Percentiles rank a stretch among this genome's conserved stretches.
phyloP scores from a whole-genome alignment of 176 grass and related monocot species.

The Lolium rigidum region DNA sequence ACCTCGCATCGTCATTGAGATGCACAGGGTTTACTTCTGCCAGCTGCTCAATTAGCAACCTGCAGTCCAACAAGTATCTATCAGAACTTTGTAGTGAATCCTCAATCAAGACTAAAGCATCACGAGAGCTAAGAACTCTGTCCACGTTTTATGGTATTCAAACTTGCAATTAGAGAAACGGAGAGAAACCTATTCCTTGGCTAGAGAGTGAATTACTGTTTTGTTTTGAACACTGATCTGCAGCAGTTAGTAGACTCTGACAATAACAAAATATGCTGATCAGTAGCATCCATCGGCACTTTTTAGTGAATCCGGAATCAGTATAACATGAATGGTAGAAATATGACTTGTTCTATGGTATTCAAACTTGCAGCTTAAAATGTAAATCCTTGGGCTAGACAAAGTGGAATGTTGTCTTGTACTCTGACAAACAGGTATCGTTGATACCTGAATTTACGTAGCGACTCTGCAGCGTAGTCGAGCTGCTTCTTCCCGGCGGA shows the following conservation, averaged over 20 bases:
- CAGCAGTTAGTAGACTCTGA: no score
- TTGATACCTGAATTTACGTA: conserved; percentile 83
- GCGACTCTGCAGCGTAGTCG: conserved; percentile 80
- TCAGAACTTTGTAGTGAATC: conserved; percentile 37
- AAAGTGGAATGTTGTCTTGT: background rate
- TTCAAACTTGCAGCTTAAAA: no score
- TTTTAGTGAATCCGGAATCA: no score
- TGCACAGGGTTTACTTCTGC: conserved; percentile 84
- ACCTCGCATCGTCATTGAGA: conserved; percentile 65
- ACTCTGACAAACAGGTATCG: no score
- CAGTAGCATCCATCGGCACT: no score
- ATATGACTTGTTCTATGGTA: no score
- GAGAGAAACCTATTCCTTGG: background rate
- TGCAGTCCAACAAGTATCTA: conserved; percentile 41
- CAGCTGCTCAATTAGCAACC: conserved; percentile 87
- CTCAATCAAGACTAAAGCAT: background rate
- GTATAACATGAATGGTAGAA: no score
- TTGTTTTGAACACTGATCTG: no score
- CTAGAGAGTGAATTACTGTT: background rate
- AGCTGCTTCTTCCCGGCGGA: conserved; percentile 91
- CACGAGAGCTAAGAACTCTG: background rate
- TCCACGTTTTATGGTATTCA: background rate
- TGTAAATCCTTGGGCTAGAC: background rate
- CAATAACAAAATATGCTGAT: no score
- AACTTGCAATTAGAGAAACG: background rate